A percentile compares a stretch with the other conserved stretches of the same genome.
Conservation (phyloP, 305 asterid genomes). For the Plantago coronopus region DNA sequence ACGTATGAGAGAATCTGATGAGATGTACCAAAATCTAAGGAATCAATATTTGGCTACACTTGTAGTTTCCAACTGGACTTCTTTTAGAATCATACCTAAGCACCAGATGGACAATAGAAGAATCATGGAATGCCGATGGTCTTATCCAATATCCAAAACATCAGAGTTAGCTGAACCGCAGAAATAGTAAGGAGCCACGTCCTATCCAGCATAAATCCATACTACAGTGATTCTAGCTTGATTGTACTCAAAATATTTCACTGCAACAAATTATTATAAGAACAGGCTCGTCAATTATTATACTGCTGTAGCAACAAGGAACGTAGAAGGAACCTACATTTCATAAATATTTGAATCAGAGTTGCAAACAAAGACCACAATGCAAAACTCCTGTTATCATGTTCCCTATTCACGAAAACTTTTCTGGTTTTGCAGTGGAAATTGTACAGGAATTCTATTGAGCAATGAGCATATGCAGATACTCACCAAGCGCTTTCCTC, state of each 20-base stretch:
- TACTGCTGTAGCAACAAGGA: no score
- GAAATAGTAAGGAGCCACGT: constrained; percentile 64
- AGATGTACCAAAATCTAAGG: constrained; percentile 6
- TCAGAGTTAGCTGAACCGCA: constrained; percentile 69
- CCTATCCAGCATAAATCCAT: constrained; percentile 85
- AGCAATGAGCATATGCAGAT: background rate
- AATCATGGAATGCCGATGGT: constrained; percentile 64
- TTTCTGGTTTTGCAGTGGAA: no score
- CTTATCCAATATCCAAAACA: constrained; percentile 79
- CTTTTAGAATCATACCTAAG: background rate
- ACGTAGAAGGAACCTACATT: background rate
- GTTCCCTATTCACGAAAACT: no score
- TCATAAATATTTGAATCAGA: no score
- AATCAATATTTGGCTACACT: background rate
- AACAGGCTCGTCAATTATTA: background rate
- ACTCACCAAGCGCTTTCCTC: constrained; percentile 84
- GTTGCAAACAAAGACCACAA: no score
- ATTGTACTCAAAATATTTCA: constrained; percentile 80
- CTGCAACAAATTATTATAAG: constrained; percentile 37
- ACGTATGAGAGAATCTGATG: background rate
- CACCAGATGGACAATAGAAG: background rate
- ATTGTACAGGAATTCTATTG: background rate
- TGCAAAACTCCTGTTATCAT: no score
- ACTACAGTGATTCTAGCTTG: constrained; percentile 86
- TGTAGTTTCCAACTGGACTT: constrained; percentile 6